phyloP scores from a whole-genome alignment of 1,284 basidiomycete genomes.

The Ustilago vetiveriae region DNA sequence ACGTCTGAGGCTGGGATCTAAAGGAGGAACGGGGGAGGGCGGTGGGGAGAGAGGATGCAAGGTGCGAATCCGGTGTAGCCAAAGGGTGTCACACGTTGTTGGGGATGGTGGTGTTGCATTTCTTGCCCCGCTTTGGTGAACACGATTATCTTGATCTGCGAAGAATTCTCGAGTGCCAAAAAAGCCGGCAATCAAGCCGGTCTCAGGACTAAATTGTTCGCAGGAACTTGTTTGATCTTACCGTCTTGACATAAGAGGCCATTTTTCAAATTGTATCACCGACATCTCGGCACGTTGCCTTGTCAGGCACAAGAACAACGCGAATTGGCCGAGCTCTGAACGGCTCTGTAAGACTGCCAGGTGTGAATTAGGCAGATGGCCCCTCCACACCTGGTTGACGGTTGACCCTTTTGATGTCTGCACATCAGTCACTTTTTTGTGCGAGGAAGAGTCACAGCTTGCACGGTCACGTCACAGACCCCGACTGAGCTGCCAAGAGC shows the following conservation, averaged over 20 bases:
- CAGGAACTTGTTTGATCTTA: no score
- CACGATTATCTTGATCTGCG: neutral
- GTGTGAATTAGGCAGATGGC: neutral
- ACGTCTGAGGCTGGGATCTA: no score
- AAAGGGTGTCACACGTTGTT: neutral
- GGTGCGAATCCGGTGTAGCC: no score
- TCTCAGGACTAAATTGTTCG: no score
- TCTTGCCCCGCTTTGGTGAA: neutral
- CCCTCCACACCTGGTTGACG: constrained; percentile 5
- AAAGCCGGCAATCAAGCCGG: neutral
- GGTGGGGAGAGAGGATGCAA: neutral
- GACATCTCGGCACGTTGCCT: no score
- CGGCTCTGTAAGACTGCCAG: no score
- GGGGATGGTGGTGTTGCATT: neutral
- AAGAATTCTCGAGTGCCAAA: neutral
- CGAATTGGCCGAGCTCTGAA: no score
- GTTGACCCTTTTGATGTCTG: neutral
- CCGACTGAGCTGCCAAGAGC: no score
- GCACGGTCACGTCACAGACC: constrained; percentile 4
- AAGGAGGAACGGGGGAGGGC: neutral
- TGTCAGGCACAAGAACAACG: no score
- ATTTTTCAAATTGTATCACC: no score
- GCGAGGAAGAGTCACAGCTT: no score
- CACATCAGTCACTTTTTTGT: neutral
- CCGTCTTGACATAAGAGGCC: no score